Base-by-base conservation (phyloP, 2,329 filamentous ascomycete genomes). In the Drechslerella dactyloides region DNA sequence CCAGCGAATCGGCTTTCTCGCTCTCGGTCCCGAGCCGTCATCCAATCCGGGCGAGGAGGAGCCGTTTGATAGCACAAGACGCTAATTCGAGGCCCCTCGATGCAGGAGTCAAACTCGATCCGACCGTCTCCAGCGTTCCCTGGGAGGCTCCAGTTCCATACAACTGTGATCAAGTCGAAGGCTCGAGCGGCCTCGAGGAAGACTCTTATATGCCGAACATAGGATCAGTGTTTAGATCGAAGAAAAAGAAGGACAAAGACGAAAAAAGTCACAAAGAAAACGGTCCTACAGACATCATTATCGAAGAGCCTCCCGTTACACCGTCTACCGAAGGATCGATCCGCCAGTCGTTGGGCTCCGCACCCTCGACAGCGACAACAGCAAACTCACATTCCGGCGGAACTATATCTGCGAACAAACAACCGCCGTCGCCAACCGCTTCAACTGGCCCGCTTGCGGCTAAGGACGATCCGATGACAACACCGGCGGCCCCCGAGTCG, bases 231-330 rank as follows among this genome's bases (percentile, higher is more conserved):
- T 92, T 97, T 80, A 87, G 97, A 80, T 97, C 97, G 86, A 97
- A 96, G 87, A 96, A 96, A 86, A 89, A 92, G 86, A 96, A 92
- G 87, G 92, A 97, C 58, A 77, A 77, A 76, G 75, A 76, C 84
- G 90, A 87, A 77, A 80, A 82, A 76, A 82, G 83, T 79, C 80
- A 80, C 76, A 84, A 83, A 79, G 65, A 70, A 10, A 85, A 69
- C 73, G 68, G 57, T 24, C 69, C 51, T 40, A 48, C 63, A 30
- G 64, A 69, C 51, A 63, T 57, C 27, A 63, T 69, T 37, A 17
- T 56, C 35, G 63, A 73, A 35, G 64, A 69, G 33, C 62, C 69
- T 50, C 64, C 69, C n/a, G 58, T 64, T 35, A 64, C 69, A 56
- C 63, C 64, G 5, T 69, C 69, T 61, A 76, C 74, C 37, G 69